These are phyloP conservation scores for Flaveria brownii DNA, from an alignment of 129 eudicot genomes.

Conservation along the genomic window DNA sequence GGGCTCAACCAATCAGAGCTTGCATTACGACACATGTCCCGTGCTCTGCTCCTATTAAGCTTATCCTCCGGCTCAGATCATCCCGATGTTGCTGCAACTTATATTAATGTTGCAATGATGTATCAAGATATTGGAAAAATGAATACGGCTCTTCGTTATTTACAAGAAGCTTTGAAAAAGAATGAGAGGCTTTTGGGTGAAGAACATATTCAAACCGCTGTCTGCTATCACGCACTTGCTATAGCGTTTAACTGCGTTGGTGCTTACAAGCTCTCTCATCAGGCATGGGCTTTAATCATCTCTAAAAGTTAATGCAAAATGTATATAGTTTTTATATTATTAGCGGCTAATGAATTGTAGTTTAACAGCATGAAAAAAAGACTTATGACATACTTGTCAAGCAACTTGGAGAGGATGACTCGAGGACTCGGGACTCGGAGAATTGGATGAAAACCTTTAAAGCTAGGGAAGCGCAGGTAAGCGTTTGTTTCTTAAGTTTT, in stretches of 20 bases:
- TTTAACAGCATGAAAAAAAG: conserved; percentile 91
- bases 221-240: conserved; percentile 96
- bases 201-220: conserved; percentile 98
- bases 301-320: neutral
- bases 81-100: conserved; percentile 98
- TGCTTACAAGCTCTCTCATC: conserved; percentile 92
- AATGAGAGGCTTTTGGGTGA: conserved; percentile 90
- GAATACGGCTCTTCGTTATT: conserved; percentile 92
- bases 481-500: neutral
- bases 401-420: conserved; percentile 97
- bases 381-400: conserved; percentile 95
- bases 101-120: conserved; percentile 98
- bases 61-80: conserved; percentile 98
- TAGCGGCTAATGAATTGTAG: neutral
- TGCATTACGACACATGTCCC: conserved; percentile 90
- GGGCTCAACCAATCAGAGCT: conserved; percentile 95
- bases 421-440: conserved; percentile 91
- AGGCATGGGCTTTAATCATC: conserved; percentile 47
- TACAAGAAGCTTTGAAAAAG: conserved; percentile 96
- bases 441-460: conserved; percentile 99
- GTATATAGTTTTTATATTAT: neutral
- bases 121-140: conserved; percentile 93
- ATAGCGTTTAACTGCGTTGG: conserved; percentile 97
- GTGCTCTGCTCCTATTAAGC: conserved; percentile 76
- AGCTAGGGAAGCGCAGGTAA: conserved; percentile 83